A percentile compares a stretch with the other conserved stretches of the same genome.
Conservation (phyloP, 441 rosid species). For the Raphanus hybrid region DNA sequence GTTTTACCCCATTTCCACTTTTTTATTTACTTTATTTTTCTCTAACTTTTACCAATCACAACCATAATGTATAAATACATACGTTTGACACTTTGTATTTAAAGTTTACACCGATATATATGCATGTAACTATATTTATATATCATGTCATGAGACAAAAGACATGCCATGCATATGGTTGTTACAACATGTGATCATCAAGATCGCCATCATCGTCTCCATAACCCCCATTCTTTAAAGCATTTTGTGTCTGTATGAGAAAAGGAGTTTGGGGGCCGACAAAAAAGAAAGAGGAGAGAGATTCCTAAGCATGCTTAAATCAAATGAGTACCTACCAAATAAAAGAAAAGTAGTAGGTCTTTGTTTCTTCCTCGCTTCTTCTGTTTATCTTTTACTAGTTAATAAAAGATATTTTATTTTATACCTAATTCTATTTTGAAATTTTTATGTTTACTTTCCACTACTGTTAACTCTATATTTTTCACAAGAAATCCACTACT, state of each 20-base stretch:
- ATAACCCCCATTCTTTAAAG: slow-evolving; percentile 1
- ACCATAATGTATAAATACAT: background rate
- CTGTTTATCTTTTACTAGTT: background rate
- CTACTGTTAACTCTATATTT: background rate
- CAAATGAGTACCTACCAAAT: slow-evolving; percentile 39
- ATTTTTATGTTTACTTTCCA: background rate
- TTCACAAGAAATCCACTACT: background rate
- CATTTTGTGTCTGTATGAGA: background rate
- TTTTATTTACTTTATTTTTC: too few species aligned
- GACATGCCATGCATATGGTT: background rate
- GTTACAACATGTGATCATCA: slow-evolving; percentile 12
- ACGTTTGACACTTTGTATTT: background rate
- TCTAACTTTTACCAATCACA: too few species aligned
- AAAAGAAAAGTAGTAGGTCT: slow-evolving; percentile 14
- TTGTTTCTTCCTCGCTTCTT: slow-evolving; percentile 14
- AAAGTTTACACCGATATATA: background rate
- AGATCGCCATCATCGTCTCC: background rate
- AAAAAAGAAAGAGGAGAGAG: slow-evolving; percentile 34
- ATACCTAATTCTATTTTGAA: too few species aligned
- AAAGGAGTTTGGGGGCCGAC: slow-evolving; percentile 32
- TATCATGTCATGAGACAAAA: slow-evolving; percentile 14
- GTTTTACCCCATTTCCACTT: too few species aligned
- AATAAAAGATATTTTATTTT: too few species aligned
- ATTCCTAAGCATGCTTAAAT: slow-evolving; percentile 45
- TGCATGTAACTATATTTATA: slow-evolving; percentile 1